Conservation (phyloP, 1,139 yeast species). For the Candida sp. region DNA sequence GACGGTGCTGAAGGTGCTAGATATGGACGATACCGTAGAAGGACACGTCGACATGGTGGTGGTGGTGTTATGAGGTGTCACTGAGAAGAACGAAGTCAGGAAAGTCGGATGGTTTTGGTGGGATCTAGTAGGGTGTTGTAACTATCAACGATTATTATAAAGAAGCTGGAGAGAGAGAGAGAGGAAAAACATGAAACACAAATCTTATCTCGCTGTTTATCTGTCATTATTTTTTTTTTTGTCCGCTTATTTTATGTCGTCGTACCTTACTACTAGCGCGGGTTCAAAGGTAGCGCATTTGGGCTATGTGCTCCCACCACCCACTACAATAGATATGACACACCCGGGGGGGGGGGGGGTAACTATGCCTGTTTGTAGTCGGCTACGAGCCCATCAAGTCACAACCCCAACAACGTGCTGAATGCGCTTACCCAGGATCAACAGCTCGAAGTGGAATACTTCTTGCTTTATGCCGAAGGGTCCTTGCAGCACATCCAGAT, state of each 20-base stretch:
- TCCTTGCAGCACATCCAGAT: constrained; percentile 53
- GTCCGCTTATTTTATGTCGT: not conserved
- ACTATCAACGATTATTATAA: not conserved
- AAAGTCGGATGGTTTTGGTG: not conserved
- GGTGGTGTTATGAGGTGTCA: not conserved
- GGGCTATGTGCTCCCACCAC: not conserved
- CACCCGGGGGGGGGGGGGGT: no score
- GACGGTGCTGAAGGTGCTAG: constrained; percentile 35
- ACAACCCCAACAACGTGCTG: constrained; percentile 40
- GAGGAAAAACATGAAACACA: not conserved
- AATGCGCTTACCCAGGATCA: constrained; percentile 35
- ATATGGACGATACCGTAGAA: constrained; percentile 18
- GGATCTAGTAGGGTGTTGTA: not conserved
- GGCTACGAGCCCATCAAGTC: constrained; percentile 11
- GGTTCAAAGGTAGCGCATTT: no score
- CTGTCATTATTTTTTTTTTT: not conserved
- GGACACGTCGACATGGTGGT: constrained; percentile 16
- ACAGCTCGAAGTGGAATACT: constrained; percentile 48
- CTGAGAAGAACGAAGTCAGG: not conserved
- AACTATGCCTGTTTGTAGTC: no score
- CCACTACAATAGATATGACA: not conserved
- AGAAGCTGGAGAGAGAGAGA: not conserved
- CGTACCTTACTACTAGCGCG: not conserved
- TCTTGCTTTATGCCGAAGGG: constrained; percentile 60
- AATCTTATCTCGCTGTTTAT: not conserved